Evolutionary conservation across 108 stramenopile genomes (phyloP).

Genomic region (Cylindrotheca fusiformis): DNA sequence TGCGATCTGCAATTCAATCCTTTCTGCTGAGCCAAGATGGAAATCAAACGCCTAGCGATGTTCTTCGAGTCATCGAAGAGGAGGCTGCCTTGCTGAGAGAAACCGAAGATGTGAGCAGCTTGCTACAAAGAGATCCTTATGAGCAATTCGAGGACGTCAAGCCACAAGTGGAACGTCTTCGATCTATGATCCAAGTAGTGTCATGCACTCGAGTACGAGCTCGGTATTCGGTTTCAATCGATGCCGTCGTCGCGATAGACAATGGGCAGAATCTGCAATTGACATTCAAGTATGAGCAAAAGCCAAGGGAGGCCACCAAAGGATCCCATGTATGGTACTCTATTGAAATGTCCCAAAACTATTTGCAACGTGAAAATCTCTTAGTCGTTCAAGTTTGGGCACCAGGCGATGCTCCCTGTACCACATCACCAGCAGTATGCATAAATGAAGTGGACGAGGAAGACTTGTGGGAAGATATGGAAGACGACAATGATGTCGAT

Average conservation of each 20-base stretch:
- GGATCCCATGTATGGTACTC: slow-evolving; percentile 52
- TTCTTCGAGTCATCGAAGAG: slow-evolving; percentile 61
- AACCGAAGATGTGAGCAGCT: slow-evolving; percentile 38
- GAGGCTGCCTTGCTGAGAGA: slow-evolving; percentile 58
- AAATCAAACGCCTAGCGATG: slow-evolving; percentile 36
- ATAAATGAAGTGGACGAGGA: slow-evolving; percentile 47
- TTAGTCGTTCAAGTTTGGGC: slow-evolving; percentile 58
- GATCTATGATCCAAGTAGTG: slow-evolving; percentile 45
- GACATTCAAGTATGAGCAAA: slow-evolving; percentile 37
- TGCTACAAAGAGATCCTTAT: slow-evolving; percentile 57
- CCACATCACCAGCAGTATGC: slow-evolving; percentile 43
- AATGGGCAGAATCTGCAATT: slow-evolving; percentile 30
- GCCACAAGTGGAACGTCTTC: slow-evolving; percentile 37
- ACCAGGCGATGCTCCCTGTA: slow-evolving; percentile 36
- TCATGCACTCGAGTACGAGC: slow-evolving; percentile 48
- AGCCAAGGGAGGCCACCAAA: slow-evolving; percentile 13
- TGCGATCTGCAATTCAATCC: slow-evolving; percentile 17
- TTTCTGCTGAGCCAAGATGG: slow-evolving; percentile 25
- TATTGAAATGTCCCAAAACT: slow-evolving; percentile 57
- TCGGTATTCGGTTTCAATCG: slow-evolving; percentile 38
- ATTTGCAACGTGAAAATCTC: slow-evolving; percentile 49
- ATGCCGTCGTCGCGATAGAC: slow-evolving; percentile 43
- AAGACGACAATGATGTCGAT: slow-evolving; percentile 32
- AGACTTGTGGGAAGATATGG: slow-evolving; percentile 40
- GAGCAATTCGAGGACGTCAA: slow-evolving; percentile 30